Evolutionary conservation across 306 rosid species (phyloP), one percentile per base, ranked within the genome.

Genomic region (Acacia crassicarpa): DNA sequence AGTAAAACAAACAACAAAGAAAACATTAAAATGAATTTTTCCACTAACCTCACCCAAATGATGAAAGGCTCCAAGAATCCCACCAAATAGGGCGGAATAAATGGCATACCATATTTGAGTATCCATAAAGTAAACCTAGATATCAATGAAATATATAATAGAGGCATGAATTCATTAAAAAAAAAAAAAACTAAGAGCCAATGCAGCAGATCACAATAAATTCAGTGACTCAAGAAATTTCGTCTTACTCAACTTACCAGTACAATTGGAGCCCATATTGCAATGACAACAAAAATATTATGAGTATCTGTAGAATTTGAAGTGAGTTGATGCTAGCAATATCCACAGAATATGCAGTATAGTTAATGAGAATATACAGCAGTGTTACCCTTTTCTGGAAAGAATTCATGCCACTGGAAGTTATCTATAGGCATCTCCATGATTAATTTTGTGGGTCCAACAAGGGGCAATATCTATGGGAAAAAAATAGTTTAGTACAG

Each of bases 31-130:
- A 51, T 44, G 45, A 70, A 44, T 48, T 84, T 84, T 49, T 74
- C 74, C 38, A 89, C 99, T 85, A 61, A 95, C 99, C 99, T 95
- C 99, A 53, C 99, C 99, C 94, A 95, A 88, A 89, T 95, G 98
- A 89, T 94, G 93, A 92, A 93, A 95, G 77, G 98, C 98, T 78
- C 99, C 99, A 71, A 83, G 73, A 87, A 95, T 95, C 62, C 99
- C 99, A 74, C 99, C 99, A 80, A 92, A 91, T 75, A 95, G 62
- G 72, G 98, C 92, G 68, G 99, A 92, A 88, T 85, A 95, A 87
- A 95, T 95, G 84, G 97, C 93, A 90, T 95, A 95, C 98, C 99
- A 95, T 86, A 95, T 93, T 92, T 95, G 99, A 65, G 97, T 85
- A 87, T 95, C 99, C 99, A 91, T 91, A 89, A 95, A 91, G 87